Evolutionary conservation across 1,139 yeast species (phyloP).

Genomic region (Spathaspora sp.): DNA sequence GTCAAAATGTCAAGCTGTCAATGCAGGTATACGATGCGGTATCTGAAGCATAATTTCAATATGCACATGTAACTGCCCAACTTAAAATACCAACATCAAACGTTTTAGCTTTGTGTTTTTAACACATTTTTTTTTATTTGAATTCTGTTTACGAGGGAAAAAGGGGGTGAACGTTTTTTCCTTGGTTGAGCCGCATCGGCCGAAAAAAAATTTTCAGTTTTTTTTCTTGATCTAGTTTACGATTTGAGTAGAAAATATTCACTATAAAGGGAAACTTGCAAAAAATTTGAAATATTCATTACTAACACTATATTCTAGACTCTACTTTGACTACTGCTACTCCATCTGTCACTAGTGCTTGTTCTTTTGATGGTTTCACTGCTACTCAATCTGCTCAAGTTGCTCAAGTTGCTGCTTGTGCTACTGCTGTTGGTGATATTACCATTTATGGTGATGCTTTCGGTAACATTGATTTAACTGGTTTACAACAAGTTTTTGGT

Average conservation of each 20-base stretch:
- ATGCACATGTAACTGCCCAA: background rate
- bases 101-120: background rate
- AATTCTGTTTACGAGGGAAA: background rate
- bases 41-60: background rate
- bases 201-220: background rate
- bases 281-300: background rate
- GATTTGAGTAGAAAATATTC: slow-evolving; percentile 1
- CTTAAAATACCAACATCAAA: background rate
- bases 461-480: slow-evolving; percentile 56
- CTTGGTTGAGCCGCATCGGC: background rate
- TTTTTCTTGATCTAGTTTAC: background rate
- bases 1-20: background rate
- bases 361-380: slow-evolving; percentile 56
- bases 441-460: slow-evolving; percentile 59
- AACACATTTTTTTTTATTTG: background rate
- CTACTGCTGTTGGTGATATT: slow-evolving; percentile 78
- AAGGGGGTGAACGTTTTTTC: background rate
- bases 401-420: slow-evolving; percentile 71
- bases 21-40: background rate
- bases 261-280: background rate
- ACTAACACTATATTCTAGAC: slow-evolving; percentile 23
- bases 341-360: slow-evolving; percentile 52
- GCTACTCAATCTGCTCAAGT: slow-evolving; percentile 79
- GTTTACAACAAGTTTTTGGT: slow-evolving; percentile 72
- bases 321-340: slow-evolving; percentile 52